Conservation (phyloP, 306 rosid genomes). For the Acacia melanoxylon region DNA sequence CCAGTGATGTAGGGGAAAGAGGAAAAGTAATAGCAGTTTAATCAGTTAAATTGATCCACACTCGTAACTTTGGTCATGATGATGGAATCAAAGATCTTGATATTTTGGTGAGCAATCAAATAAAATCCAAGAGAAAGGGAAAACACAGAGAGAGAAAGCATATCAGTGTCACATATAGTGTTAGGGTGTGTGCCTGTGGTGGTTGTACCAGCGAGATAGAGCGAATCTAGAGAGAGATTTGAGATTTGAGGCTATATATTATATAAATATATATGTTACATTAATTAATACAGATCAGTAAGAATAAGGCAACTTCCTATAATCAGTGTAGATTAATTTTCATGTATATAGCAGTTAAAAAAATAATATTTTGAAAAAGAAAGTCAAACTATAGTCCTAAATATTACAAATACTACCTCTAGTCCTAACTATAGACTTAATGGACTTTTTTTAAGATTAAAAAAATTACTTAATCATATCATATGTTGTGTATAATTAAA, state of each 20-base stretch:
- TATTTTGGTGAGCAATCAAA: constrained; percentile 54
- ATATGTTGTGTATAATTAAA: too few relatives aligned
- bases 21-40: constrained; percentile 25
- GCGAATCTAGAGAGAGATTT: constrained; percentile 56
- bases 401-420: too few relatives aligned
- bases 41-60: constrained; percentile 29
- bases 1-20: background rate
- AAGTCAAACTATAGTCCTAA: background rate
- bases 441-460: too few relatives aligned
- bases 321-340: background rate
- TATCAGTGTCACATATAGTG: background rate
- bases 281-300: background rate
- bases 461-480: too few relatives aligned
- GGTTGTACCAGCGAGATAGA: constrained; percentile 57
- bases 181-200: constrained; percentile 16
- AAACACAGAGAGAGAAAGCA: constrained; percentile 15
- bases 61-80: constrained; percentile 37
- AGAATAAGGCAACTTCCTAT: background rate
- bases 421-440: too few relatives aligned
- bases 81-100: constrained; percentile 43
- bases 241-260: background rate
- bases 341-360: background rate
- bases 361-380: background rate
- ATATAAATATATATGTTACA: background rate
- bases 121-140: constrained; percentile 39